Conservation (phyloP, 768 basidiomycete species). For the Gymnopilus dilepis region DNA sequence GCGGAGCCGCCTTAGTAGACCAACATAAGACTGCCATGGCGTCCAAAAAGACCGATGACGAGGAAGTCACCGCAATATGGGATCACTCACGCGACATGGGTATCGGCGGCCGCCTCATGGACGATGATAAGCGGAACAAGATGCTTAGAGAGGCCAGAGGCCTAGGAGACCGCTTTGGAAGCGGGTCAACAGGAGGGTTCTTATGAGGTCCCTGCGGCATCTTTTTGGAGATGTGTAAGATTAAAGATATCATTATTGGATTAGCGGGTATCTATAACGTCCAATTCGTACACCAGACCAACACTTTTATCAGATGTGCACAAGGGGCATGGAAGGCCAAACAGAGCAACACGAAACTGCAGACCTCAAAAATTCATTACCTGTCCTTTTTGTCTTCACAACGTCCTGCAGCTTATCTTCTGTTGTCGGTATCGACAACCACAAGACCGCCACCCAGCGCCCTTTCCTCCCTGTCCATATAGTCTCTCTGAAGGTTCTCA, state of each 20-base stretch:
- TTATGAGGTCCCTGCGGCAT: conserved; percentile 31
- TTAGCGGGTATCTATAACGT: neutral
- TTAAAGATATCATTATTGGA: neutral
- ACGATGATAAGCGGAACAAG: conserved; percentile 78
- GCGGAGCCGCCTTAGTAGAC: conserved; percentile 59
- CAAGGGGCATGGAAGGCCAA: neutral
- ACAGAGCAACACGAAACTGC: neutral
- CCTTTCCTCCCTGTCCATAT: conserved; percentile 43
- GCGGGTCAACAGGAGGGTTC: conserved; percentile 74
- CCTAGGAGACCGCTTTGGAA: conserved; percentile 84
- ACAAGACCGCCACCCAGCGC: conserved; percentile 34
- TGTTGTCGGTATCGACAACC: neutral
- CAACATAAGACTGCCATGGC: conserved; percentile 43
- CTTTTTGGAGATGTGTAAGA: neutral
- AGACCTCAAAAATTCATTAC: neutral
- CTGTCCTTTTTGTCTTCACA: neutral
- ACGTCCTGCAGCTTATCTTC: neutral
- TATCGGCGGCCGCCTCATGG: conserved; percentile 86
- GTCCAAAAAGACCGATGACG: conserved; percentile 45
- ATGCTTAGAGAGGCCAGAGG: conserved; percentile 83
- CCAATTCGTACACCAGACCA: neutral
- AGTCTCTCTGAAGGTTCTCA: conserved; percentile 41
- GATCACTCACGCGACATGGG: conserved; percentile 93
- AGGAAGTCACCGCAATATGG: conserved; percentile 78
- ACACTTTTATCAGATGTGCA: neutral